These are phyloP conservation scores for Fusarium sp. DNA, from an alignment of 2,329 filamentous ascomycete species.

Conservation along the genomic window DNA sequence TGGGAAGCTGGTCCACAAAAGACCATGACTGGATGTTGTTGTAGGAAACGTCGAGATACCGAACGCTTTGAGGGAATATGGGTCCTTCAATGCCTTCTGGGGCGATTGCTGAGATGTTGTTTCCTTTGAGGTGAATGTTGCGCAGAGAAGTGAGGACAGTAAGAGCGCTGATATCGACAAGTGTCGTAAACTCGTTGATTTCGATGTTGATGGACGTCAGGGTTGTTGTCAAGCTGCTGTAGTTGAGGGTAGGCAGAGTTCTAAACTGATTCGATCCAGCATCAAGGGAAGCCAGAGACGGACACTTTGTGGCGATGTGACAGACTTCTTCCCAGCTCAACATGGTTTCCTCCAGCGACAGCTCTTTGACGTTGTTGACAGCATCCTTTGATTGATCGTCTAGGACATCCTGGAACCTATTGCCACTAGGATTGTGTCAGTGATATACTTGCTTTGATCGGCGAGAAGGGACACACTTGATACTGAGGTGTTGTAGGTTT, in stretches of 20 bases:
- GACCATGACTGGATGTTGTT: constrained; percentile 75
- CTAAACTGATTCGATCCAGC: constrained; percentile 68
- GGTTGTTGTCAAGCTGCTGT: constrained; percentile 55
- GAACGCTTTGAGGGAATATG: constrained; percentile 63
- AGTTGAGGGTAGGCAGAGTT: constrained; percentile 55
- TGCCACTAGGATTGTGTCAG: constrained; percentile 65
- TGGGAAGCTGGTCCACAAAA: constrained; percentile 75
- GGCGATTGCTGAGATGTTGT: constrained; percentile 66
- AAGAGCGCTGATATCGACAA: constrained; percentile 67
- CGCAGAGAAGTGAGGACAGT: constrained; percentile 60
- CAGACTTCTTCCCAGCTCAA: constrained; percentile 72
- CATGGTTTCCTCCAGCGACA: constrained; percentile 73
- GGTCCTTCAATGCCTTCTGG: constrained; percentile 46
- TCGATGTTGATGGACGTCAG: constrained; percentile 74
- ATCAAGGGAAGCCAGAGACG: constrained; percentile 58
- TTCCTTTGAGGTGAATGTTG: constrained; percentile 78
- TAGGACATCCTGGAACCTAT: constrained; percentile 68
- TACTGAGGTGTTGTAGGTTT: constrained; percentile 70
- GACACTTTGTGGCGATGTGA: constrained; percentile 62
- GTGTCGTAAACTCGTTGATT: constrained; percentile 71
- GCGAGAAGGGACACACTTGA: constrained; percentile 68
- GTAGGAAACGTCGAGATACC: constrained; percentile 77
- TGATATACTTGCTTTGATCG: background rate
- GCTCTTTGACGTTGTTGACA: constrained; percentile 63
- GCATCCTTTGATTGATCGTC: constrained; percentile 46